Conservation (phyloP, 2,329 filamentous ascomycete species). For the Exophiala mesophila region DNA sequence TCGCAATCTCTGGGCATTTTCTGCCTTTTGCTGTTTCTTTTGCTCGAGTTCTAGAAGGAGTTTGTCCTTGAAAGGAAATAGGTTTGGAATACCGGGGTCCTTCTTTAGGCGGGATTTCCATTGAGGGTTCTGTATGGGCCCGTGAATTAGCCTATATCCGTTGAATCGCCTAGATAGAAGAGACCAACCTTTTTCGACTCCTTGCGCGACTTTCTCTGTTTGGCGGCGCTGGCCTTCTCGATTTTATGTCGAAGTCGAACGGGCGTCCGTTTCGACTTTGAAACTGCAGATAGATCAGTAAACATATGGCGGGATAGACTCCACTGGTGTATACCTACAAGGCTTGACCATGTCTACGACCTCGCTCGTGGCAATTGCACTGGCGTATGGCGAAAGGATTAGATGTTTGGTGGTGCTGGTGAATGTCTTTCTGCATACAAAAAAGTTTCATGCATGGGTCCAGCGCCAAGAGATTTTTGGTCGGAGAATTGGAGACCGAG, state of each 20-base stretch:
- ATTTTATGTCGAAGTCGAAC: constrained; percentile 93
- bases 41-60: constrained; percentile 93
- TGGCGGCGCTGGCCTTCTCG: constrained; percentile 81
- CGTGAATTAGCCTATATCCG: no score
- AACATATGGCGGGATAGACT: not conserved
- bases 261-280: constrained; percentile 86
- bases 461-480: not conserved
- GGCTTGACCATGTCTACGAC: constrained; percentile 28
- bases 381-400: not conserved
- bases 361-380: not conserved
- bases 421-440: not conserved
- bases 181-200: constrained; percentile 72
- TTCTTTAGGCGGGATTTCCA: constrained; percentile 95
- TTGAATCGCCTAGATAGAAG: no score
- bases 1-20: constrained; percentile 66
- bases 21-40: constrained; percentile 70
- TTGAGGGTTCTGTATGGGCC: constrained; percentile 72
- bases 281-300: constrained; percentile 54
- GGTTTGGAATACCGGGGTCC: constrained; percentile 93
- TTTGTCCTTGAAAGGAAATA: constrained; percentile 97
- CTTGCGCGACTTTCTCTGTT: constrained; percentile 87
- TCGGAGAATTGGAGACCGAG: not conserved
- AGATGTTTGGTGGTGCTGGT: not conserved
- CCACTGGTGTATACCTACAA: constrained; percentile 21
- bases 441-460: constrained; percentile 1